Evolutionary conservation across 2,329 filamentous ascomycete species (phyloP), one percentile per base, ranked within the genome.

Genomic region (Aspergillus melleus): DNA sequence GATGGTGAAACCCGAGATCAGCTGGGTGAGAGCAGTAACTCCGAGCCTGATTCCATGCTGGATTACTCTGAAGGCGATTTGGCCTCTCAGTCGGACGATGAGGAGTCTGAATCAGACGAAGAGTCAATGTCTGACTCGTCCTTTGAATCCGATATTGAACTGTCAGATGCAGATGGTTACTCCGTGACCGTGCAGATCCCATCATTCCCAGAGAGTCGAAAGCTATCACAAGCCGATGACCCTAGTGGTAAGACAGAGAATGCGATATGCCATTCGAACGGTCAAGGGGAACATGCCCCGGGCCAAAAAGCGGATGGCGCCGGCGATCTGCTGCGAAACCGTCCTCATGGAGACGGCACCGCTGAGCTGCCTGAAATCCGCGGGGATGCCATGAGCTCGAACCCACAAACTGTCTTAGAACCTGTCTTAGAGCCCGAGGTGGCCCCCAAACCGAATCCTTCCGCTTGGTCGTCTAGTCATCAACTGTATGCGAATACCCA

Each of bases 81-180:
- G 2, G 22, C 20, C 30, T 50, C 49, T 11, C 52, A 55, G 32
- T 36, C 53, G 11, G 55, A 62, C 2, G 56, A 60, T 6, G 49
- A 52, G 6, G 32, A 50, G 3, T 52, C 32, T 44, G 49, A 39
- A 6, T 64, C 56, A 3, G 60, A 59, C 9, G 58, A 64, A 46
- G 64, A 63, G 11, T 54, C 50, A 8, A 49, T 50, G 11, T 51
- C 53, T 4, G 50, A 61, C 19, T 58, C 54, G n/a, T 52, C 52
- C 16, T 47, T 52, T 6, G 44, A 52, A 14, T 56, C 53, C 3
- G 54, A 66, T 24, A 50, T 46, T 5, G 55, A 63, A 39, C 55
- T 47, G 16, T 55, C 58, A 3, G 58, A 58, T 11, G 47, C 53
- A 16, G 59, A 57, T 14, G 49, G 51, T n/a, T 9, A 32, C 20